phyloP scores from a whole-genome alignment of 148 eudicot genomes.

The Polygonum maritimum region DNA sequence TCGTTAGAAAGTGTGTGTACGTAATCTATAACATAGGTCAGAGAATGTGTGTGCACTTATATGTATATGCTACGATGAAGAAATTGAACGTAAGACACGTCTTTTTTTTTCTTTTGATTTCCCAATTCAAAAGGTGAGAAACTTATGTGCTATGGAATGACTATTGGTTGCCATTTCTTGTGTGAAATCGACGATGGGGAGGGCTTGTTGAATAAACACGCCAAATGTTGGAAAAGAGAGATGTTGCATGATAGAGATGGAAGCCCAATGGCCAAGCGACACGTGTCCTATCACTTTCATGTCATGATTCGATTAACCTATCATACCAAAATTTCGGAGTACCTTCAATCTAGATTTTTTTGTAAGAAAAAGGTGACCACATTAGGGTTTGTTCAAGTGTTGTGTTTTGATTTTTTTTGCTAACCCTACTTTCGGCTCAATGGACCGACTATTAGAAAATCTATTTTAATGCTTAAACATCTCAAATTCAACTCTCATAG shows the following conservation, averaged over 20 bases:
- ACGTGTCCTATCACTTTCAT: conserved; percentile 13
- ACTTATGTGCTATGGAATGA: background rate
- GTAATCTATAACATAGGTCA: background rate
- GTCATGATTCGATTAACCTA: conserved; percentile 12
- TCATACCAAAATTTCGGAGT: background rate
- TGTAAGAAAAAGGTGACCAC: too few species aligned
- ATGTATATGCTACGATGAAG: background rate
- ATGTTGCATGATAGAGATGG: conserved; percentile 26
- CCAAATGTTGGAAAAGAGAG: background rate
- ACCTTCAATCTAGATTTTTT: conserved; percentile 3
- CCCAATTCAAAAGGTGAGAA: background rate
- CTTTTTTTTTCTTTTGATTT: background rate
- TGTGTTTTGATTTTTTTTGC: too few species aligned
- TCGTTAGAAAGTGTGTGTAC: background rate
- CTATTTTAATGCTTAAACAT: too few species aligned
- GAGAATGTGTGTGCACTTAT: background rate
- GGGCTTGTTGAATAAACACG: background rate
- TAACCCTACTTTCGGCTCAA: too few species aligned
- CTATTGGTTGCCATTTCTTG: background rate
- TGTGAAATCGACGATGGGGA: background rate
- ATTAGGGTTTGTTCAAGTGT: too few species aligned
- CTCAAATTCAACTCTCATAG: too few species aligned
- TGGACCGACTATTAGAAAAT: too few species aligned
- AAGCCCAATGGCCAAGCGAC: conserved; percentile 12
- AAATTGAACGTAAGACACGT: background rate